Evolutionary conservation across 1,284 basidiomycete genomes (phyloP).

Genomic region (Tilletia setariae): DNA sequence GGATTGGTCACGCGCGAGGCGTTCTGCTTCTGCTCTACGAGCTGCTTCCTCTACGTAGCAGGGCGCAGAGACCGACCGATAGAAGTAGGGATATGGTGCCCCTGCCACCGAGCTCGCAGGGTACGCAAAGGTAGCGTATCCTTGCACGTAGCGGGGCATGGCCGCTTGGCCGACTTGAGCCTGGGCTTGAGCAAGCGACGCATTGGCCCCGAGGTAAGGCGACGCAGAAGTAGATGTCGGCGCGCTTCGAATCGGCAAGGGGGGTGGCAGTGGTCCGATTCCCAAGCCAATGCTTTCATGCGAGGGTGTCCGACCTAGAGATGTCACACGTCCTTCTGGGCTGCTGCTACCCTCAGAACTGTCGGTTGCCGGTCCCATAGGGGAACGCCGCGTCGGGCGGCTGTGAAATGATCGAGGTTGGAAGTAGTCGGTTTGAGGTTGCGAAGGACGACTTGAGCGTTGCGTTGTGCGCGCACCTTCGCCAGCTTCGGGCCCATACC

Average conservation of each 20-base stretch:
- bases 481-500: background rate
- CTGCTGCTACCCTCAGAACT: constrained; percentile 14
- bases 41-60: constrained; percentile 5
- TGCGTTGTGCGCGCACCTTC: background rate
- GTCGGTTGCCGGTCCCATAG: background rate
- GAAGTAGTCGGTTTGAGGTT: background rate
- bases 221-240: background rate
- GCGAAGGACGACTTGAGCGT: background rate
- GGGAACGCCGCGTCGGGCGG: background rate
- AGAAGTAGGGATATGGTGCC: background rate
- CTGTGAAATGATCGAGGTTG: background rate
- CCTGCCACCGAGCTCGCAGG: background rate
- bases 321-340: background rate
- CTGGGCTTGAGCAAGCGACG: background rate
- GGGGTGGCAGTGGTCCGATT: background rate
- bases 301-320: background rate
- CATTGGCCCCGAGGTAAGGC: background rate
- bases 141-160: background rate
- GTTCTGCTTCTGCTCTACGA: background rate
- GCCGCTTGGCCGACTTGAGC: background rate
- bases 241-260: background rate
- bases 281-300: background rate
- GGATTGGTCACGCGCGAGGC: background rate
- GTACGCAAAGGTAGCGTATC: background rate
- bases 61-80: background rate